These are phyloP conservation scores for Primulina huaijiensis DNA, from an alignment of 257 asterid species.

Conservation along the genomic window DNA sequence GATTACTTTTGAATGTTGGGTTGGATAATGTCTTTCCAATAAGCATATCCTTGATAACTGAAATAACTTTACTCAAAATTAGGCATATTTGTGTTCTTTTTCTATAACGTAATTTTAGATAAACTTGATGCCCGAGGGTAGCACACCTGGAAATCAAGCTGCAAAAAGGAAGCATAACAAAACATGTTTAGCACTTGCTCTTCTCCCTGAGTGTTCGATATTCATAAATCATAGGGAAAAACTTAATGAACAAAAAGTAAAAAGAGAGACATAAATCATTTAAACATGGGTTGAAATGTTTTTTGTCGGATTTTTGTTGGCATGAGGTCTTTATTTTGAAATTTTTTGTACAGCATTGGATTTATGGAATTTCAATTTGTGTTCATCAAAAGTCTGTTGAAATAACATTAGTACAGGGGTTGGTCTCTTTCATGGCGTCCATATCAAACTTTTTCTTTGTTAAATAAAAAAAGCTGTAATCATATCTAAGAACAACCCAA, in stretches of 20 bases:
- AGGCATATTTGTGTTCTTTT: background rate
- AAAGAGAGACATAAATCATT: background rate
- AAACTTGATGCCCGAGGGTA: background rate
- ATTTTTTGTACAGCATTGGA: background rate
- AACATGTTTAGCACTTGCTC: constrained; percentile 2
- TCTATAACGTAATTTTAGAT: background rate
- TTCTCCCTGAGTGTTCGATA: constrained; percentile 2
- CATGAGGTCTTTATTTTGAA: constrained; percentile 5
- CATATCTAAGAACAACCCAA: constrained; percentile 3
- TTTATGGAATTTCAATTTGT: constrained; percentile 8
- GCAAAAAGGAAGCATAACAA: background rate
- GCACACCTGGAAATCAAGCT: background rate
- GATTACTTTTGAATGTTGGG: background rate
- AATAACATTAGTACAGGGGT: background rate
- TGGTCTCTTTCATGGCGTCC: background rate
- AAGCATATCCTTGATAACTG: constrained; percentile 4
- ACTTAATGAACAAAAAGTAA: constrained; percentile 3
- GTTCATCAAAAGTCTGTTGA: background rate
- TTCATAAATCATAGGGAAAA: background rate
- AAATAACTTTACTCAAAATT: constrained; percentile 1
- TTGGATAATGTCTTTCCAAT: background rate
- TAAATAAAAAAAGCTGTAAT: background rate
- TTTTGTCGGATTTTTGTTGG: constrained; percentile 8
- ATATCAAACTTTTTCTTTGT: constrained; percentile 4
- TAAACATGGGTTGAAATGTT: background rate